Evolutionary conservation across 139 green algal genomes (phyloP), one percentile per base, ranked within the genome.

Genomic region (Chlorella sorokiniana): DNA sequence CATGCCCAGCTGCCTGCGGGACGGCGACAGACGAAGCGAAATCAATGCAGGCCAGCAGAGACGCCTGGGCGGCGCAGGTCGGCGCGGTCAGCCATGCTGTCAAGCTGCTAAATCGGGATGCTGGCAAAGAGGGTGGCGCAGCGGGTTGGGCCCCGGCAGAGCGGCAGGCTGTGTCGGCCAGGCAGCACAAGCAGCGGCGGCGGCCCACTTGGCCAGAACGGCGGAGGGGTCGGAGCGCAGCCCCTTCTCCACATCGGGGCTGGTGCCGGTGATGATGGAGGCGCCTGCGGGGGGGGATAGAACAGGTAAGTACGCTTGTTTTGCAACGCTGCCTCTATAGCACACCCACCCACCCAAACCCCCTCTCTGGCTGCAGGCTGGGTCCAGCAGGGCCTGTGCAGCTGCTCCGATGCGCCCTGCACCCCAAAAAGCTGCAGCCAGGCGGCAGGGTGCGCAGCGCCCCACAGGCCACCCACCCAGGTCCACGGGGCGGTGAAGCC

Each of bases 191-290:
- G 25, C 27, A 6, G 67, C 40, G 35, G 38, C 40, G 8, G 33
- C 33, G 29, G 1, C 79, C 42, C 27, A 84, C 85, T 74, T 82
- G 59, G 80, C 85, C 20, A 96, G 35, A 7, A 92, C 62, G 16
- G 85, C 73, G 16, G 88, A 91, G n/a, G 92, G 91, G 82, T 96
- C 92, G 16, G 88, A 82, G 5, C 81, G 86, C 29, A 91, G 82
- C 22, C 85, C 86, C 63, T 81, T 81, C 56, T 62, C 61, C 22
- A 85, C 67, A 38, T 91, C 84, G 27, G 73, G 56, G 3, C 65
- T 59, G 1, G 45, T 88, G 54, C 92, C 92, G 1, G 94, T 97
- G 59, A 97, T 94, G 84, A 98, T 94, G 72, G 87, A 94, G 27
- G 96, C 95, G 16, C 95, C 95, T 81, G 65, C 37, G 20, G 27